These are phyloP conservation scores for Nigrospora sphaerica DNA, from an alignment of 2,329 filamentous ascomycete genomes.

Conservation along the genomic window DNA sequence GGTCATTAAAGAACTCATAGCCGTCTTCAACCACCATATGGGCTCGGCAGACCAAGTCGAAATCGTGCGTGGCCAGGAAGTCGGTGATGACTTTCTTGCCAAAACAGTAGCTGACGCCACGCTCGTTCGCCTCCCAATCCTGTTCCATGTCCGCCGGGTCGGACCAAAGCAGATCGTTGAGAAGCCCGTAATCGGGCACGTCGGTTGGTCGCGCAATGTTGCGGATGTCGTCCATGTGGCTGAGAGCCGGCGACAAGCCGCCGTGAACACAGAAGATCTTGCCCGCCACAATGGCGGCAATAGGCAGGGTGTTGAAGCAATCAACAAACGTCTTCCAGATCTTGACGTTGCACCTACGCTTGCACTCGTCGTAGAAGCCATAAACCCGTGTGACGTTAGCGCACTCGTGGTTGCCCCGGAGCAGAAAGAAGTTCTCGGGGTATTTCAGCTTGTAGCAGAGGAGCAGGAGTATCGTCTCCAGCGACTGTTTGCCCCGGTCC, in stretches of 20 bases:
- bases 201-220: constrained; percentile 94
- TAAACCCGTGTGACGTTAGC: constrained; percentile 94
- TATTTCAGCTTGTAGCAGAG: constrained; percentile 97
- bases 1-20: constrained; percentile 97
- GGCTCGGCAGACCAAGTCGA: constrained; percentile 92
- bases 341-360: constrained; percentile 91
- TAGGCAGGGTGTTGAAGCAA: constrained; percentile 91
- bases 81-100: constrained; percentile 97
- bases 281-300: constrained; percentile 91
- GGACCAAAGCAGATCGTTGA: constrained; percentile 95
- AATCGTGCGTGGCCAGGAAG: constrained; percentile 89
- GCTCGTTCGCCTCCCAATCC: constrained; percentile 96
- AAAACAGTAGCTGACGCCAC: constrained; percentile 97
- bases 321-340: constrained; percentile 98
- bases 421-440: constrained; percentile 93
- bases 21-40: constrained; percentile 99
- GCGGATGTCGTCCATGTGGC: constrained; percentile 97
- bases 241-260: constrained; percentile 82
- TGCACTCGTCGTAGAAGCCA: constrained; percentile 98
- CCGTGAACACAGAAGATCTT: constrained; percentile 99
- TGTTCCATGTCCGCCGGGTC: constrained; percentile 97
- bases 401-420: constrained; percentile 94
- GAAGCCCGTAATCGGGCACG: constrained; percentile 89
- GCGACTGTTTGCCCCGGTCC: constrained; percentile 88
- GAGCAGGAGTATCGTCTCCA: constrained; percentile 88